A percentile compares a stretch with the other conserved stretches of the same genome.
phyloP scores from a whole-genome alignment of 257 asterid genomes.

The Solanum chiquidenum region DNA sequence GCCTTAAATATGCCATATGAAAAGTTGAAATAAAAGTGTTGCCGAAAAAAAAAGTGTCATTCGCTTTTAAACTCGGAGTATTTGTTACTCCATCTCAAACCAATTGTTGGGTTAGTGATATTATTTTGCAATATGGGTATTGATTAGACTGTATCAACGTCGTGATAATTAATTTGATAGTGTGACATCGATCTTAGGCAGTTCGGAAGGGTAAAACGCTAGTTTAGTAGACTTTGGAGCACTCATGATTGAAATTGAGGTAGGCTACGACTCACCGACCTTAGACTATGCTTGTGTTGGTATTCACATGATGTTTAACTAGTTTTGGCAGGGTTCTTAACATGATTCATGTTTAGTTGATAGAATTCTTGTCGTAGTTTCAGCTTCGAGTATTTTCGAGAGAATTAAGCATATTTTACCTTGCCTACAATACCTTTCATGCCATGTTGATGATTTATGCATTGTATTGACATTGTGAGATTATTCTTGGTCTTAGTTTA shows the following conservation, averaged over 20 bases:
- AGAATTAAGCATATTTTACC: neutral
- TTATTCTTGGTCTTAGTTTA: neutral
- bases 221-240: neutral
- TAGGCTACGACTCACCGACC: neutral
- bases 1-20: rapidly evolving
- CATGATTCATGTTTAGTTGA: neutral
- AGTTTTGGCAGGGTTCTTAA: neutral
- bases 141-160: too few relatives aligned
- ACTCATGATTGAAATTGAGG: neutral
- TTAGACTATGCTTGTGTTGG: neutral
- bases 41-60: too few relatives aligned
- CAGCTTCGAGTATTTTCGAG: neutral
- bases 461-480: neutral
- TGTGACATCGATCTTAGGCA: neutral
- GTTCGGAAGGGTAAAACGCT: neutral
- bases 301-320: neutral
- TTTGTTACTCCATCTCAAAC: neutral
- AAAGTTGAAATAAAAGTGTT: too few relatives aligned
- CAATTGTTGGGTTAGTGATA: neutral
- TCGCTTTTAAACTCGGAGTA: neutral
- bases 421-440: neutral
- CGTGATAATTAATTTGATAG: neutral
- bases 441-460: neutral
- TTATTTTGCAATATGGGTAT: neutral
- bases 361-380: neutral